Evolutionary conservation across 176 grass and related monocot genomes (phyloP), one percentile per base, ranked within the genome.

Genomic region (Zea luxurians): DNA sequence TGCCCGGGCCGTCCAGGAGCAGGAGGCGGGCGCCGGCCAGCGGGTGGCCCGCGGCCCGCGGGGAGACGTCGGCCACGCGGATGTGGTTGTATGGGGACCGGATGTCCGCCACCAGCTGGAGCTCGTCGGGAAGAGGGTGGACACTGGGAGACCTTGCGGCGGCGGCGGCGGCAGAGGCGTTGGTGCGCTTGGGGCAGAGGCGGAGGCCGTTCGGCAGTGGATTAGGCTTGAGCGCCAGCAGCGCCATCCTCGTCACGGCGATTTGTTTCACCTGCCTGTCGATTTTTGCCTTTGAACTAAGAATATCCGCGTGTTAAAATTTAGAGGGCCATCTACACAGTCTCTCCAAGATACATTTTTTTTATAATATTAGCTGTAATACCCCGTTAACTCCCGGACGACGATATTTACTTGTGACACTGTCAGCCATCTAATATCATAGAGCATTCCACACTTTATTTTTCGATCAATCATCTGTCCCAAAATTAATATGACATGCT

Each of bases 21-120:
- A 97, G 90, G 54, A 93, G 88, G 77, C 93, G 93, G 8, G 90
- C 91, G n/a, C 93, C 88, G 45, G 93, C 90, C 20, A 97, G 83
- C 16, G 90, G 86, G 61, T 97, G 93, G 13, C 78, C 77, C 54
- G 84, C 75, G 40, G 93, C 86, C 11, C 53, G 78, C 6, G 65
- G 86, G 27, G 90, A 97, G 52, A 97, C 93, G 68, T 97, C 83
- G 70, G 92, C 81, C 11, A 97, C 88, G 54, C 90, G 88, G 76
- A 92, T 97, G 83, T 90, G 82, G 79, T 97, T 97, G 81, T 97
- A 42, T 0, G 53, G 76, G 41, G 93, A 90, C 15, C 78, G 79
- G 63, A 92, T 59, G 21, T 88, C 88, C n/a, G 89, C 93, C 15
- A 96, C 71, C 42, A 88, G 77, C 74, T 71, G 84, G 15, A 97